Conservation (phyloP, 208 protist species). For the Trypanosoma rangeli region DNA sequence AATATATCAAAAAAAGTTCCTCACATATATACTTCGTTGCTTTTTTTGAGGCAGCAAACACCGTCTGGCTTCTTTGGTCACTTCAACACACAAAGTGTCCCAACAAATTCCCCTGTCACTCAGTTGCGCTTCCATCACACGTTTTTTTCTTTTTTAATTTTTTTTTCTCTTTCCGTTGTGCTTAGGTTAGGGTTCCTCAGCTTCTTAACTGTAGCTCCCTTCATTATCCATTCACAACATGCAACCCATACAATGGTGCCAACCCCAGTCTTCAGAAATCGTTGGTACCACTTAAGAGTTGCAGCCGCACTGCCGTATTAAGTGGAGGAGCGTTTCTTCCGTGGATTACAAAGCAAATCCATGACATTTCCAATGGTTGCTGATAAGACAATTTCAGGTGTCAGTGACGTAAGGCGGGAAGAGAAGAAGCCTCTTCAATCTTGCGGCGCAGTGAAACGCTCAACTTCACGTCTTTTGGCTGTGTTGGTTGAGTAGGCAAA, state of each 20-base stretch:
- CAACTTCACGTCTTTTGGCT: constrained; percentile 14
- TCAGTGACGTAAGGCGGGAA: constrained; percentile 1
- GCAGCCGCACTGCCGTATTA: too few relatives aligned
- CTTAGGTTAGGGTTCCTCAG: background rate
- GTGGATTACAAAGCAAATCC: too few relatives aligned
- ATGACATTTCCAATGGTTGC: too few relatives aligned
- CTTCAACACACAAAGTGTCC: background rate
- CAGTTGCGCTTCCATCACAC: background rate
- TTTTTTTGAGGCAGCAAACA: background rate
- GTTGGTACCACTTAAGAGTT: too few relatives aligned
- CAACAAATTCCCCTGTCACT: too few relatives aligned
- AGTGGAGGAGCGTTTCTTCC: too few relatives aligned
- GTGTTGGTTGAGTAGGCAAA: background rate
- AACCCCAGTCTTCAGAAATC: too few relatives aligned
- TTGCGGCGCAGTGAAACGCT: constrained; percentile 14
- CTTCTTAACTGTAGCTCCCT: too few relatives aligned
- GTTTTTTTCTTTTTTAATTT: background rate
- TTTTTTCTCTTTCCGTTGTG: background rate
- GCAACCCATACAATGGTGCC: too few relatives aligned
- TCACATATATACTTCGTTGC: background rate
- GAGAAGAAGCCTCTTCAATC: constrained; percentile 6
- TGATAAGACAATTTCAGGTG: too few relatives aligned
- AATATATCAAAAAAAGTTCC: background rate
- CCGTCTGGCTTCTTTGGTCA: background rate
- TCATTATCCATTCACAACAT: background rate